These are phyloP conservation scores for Anthoceros angustus DNA, from an alignment of 225 moss, liverwort and hornwort genomes.

Conservation along the genomic window DNA sequence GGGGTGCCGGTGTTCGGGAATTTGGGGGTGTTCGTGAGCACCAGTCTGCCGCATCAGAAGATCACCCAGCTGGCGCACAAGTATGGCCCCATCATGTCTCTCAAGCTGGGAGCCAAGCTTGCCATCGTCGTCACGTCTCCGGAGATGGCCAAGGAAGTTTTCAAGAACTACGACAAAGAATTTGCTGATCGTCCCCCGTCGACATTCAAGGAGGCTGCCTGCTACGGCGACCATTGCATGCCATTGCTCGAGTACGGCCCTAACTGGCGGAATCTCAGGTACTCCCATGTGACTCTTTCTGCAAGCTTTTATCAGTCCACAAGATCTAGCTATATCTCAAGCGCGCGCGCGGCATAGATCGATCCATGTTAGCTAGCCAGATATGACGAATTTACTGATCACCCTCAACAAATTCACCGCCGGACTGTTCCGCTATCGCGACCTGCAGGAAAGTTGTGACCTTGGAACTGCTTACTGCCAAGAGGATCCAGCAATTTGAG, in stretches of 20 bases:
- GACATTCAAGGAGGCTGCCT: background rate
- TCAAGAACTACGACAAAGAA: conserved; percentile 1
- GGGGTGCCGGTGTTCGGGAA: background rate
- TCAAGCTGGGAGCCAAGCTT: background rate
- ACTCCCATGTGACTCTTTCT: background rate
- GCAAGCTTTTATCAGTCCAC: background rate
- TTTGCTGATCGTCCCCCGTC: conserved; percentile 1
- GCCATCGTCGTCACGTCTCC: background rate
- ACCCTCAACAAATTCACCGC: background rate
- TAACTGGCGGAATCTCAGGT: conserved; percentile 2
- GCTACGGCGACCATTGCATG: conserved; percentile 1
- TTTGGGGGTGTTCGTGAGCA: background rate
- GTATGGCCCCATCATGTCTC: background rate
- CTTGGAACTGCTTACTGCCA: background rate
- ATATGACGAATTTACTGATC: background rate
- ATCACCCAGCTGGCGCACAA: conserved; percentile 1
- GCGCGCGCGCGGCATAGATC: conserved; percentile 2
- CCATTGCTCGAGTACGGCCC: background rate
- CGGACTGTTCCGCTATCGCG: background rate
- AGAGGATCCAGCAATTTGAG: background rate
- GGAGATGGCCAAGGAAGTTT: conserved; percentile 3
- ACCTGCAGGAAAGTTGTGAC: conserved; percentile 1
- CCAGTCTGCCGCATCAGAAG: conserved; percentile 3
- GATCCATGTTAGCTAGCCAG: background rate
- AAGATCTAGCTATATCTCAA: background rate